Evolutionary conservation across 768 basidiomycete species (phyloP).

Genomic region (Leccinum olivaceopallidum): DNA sequence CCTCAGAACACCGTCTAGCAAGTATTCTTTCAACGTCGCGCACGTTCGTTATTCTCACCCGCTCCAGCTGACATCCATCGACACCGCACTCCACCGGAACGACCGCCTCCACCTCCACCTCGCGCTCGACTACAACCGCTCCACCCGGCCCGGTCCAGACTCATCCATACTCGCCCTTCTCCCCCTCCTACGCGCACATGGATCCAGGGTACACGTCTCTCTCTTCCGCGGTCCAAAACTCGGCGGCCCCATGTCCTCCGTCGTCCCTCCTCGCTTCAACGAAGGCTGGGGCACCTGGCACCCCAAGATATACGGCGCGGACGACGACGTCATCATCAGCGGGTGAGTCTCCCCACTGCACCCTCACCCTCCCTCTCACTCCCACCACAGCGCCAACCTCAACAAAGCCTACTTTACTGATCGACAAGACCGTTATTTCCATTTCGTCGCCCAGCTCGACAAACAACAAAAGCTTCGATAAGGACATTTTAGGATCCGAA

Average conservation of each 20-base stretch:
- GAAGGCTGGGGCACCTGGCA: slow-evolving; percentile 99
- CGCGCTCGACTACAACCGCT: slow-evolving; percentile 79
- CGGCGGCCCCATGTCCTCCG: slow-evolving; percentile 64
- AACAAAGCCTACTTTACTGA: slow-evolving; percentile 92
- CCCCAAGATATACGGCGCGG: slow-evolving; percentile 91
- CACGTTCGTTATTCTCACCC: neutral
- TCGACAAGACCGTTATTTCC: slow-evolving; percentile 92
- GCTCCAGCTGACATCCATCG: slow-evolving; percentile 71
- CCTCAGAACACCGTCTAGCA: slow-evolving; percentile 77
- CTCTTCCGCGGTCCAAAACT: slow-evolving; percentile 90
- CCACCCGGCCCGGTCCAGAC: slow-evolving; percentile 70
- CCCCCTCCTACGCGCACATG: slow-evolving; percentile 73
- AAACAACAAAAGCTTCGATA: too few relatives aligned
- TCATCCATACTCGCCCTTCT: slow-evolving; percentile 68
- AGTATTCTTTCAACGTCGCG: slow-evolving; percentile 30
- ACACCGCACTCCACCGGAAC: slow-evolving; percentile 56
- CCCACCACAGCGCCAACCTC: slow-evolving; percentile 75
- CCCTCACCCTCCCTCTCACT: slow-evolving; percentile 4
- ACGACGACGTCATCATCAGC: slow-evolving; percentile 89
- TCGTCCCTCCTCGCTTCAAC: slow-evolving; percentile 92
- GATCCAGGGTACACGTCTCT: slow-evolving; percentile 69
- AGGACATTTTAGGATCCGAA: too few relatives aligned
- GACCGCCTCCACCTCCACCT: slow-evolving; percentile 66
- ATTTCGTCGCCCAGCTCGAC: slow-evolving; percentile 61
- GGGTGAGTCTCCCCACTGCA: slow-evolving; percentile 56